phyloP scores from a whole-genome alignment of 805 yeast species.

The Candida krabiensis region DNA sequence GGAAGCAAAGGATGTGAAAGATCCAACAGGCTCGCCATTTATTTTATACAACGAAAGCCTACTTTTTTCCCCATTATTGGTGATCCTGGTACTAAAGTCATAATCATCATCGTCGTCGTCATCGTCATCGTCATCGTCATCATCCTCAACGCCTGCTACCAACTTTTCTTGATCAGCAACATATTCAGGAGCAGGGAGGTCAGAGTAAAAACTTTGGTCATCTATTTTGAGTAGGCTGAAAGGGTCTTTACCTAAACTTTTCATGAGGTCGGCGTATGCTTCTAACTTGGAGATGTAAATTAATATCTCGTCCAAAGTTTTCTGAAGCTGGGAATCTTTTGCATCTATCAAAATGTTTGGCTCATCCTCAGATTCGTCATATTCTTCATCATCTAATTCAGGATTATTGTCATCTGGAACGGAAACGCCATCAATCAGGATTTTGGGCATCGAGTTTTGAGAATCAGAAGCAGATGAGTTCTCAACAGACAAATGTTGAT shows the following conservation, averaged over 20 bases:
- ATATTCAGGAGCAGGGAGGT: slow-evolving; percentile 4
- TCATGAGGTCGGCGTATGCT: slow-evolving; percentile 6
- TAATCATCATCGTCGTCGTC: slow-evolving; percentile 10
- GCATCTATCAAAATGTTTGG: slow-evolving; percentile 1
- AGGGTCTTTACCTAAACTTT: slow-evolving; percentile 16
- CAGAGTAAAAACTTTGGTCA: slow-evolving; percentile 23
- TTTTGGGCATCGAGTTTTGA: slow-evolving; percentile 1
- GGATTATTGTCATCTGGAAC: slow-evolving; percentile 8
- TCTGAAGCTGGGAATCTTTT: not conserved
- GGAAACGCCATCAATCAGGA: slow-evolving; percentile 1
- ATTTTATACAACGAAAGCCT: not conserved
- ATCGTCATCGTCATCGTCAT: no score
- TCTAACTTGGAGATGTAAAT: slow-evolving; percentile 15
- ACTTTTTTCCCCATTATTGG: slow-evolving; percentile 6
- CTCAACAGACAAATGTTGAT: not conserved
- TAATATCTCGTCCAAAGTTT: slow-evolving; percentile 8
- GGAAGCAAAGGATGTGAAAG: slow-evolving; percentile 11
- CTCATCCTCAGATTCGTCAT: slow-evolving; percentile 19
- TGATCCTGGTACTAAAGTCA: slow-evolving; percentile 4
- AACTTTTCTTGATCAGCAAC: slow-evolving; percentile 2
- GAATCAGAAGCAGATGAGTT: not conserved
- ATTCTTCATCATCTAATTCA: slow-evolving; percentile 20
- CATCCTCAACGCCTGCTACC: no score
- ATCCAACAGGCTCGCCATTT: slow-evolving; percentile 1
- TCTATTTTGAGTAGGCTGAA: slow-evolving; percentile 13